phyloP scores from a whole-genome alignment of 176 grass and related monocot species.

The Zoysia pacifica region DNA sequence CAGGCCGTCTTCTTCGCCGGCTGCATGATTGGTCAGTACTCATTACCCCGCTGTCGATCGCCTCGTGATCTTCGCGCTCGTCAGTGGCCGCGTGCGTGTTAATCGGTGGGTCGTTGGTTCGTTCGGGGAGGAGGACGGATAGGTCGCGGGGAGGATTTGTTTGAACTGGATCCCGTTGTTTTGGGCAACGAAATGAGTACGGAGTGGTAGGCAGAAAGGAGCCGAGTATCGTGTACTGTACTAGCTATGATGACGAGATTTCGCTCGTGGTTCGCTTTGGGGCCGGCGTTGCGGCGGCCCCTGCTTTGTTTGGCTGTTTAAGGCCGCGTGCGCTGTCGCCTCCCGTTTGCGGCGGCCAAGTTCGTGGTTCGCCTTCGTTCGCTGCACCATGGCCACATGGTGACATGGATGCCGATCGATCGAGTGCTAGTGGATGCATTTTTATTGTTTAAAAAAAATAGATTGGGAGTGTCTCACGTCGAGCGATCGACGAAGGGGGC shows the following conservation, averaged over 20 bases:
- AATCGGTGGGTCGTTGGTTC: not conserved
- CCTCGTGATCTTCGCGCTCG: not conserved
- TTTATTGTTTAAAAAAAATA: too few species aligned
- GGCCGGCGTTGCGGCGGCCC: not conserved
- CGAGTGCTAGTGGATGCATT: too few species aligned
- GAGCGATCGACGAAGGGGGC: too few species aligned
- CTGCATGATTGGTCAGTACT: slow-evolving; percentile 72
- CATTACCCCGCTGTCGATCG: not conserved
- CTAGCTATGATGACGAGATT: not conserved
- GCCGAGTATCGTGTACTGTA: not conserved
- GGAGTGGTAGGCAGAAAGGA: not conserved
- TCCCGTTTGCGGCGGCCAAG: too few species aligned
- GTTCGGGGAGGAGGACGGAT: not conserved
- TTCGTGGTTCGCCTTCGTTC: too few species aligned
- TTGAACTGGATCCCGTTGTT: not conserved
- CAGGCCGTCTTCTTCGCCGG: slow-evolving; percentile 80
- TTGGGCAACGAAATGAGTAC: not conserved
- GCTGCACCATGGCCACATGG: too few species aligned
- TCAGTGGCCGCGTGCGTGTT: not conserved
- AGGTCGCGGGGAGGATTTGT: not conserved
- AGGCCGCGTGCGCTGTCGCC: too few species aligned
- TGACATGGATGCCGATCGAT: too few species aligned
- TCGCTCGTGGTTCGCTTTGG: not conserved
- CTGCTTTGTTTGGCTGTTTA: not conserved
- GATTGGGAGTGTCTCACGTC: too few species aligned